Evolutionary conservation across 768 basidiomycete genomes (phyloP).

Genomic region (Agrocybe pediades): DNA sequence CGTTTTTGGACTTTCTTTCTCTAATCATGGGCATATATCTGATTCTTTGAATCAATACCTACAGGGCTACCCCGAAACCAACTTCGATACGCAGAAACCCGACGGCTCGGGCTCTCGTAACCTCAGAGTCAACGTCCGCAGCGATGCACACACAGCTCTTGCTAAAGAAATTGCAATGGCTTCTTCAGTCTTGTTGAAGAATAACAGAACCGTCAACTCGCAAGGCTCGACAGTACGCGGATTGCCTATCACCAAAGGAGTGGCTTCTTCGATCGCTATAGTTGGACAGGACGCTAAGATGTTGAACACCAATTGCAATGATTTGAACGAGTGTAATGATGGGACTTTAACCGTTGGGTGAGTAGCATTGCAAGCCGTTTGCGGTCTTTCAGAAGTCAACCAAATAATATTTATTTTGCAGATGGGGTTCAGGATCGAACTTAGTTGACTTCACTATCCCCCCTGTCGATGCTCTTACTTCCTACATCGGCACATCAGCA

Average conservation of each 20-base stretch:
- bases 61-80: conserved; percentile 46
- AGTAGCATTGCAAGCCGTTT: conserved; percentile 19
- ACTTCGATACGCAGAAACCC: conserved; percentile 46
- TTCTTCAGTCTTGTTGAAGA: conserved; percentile 72
- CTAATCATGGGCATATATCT: background rate
- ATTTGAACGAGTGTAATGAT: conserved; percentile 53
- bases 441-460: conserved; percentile 45
- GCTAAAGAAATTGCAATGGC: conserved; percentile 65
- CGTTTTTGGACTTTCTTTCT: too few relatives aligned
- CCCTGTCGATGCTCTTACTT: conserved; percentile 47
- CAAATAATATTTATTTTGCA: conserved; percentile 16
- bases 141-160: conserved; percentile 47
- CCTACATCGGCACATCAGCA: conserved; percentile 38
- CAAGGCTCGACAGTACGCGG: conserved; percentile 40
- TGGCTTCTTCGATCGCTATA: conserved; percentile 57
- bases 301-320: conserved; percentile 48
- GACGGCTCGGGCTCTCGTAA: conserved; percentile 48
- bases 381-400: background rate
- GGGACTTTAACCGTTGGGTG: conserved; percentile 67
- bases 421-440: conserved; percentile 56
- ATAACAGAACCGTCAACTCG: conserved; percentile 43
- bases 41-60: background rate
- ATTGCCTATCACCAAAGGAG: conserved; percentile 45
- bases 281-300: conserved; percentile 60
- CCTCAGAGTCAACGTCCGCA: conserved; percentile 43